Conservation (phyloP, 1,139 yeast genomes). For the Protomyces inundatus region DNA sequence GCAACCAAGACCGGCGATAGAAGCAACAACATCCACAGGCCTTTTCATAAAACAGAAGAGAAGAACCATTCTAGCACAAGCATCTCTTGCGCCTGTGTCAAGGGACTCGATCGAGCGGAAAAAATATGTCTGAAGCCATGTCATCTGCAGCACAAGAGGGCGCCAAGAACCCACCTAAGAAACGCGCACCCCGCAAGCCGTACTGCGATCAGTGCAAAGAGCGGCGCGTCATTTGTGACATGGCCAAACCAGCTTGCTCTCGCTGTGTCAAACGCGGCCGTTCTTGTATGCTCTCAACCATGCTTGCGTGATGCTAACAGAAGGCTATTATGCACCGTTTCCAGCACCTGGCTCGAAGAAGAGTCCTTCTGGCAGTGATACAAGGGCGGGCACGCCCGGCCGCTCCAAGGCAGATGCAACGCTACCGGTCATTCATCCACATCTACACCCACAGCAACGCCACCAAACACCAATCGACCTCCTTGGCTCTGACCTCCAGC, state of each 20-base stretch:
- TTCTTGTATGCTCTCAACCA: not conserved
- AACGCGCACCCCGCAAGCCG: constrained; percentile 11
- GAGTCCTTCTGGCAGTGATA: not conserved
- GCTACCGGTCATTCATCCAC: not conserved
- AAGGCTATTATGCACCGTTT: not conserved
- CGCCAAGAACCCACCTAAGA: not conserved
- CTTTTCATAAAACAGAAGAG: too few relatives aligned
- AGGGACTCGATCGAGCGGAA: too few relatives aligned
- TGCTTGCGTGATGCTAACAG: not conserved
- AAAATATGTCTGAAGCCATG: too few relatives aligned
- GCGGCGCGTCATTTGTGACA: constrained; percentile 5
- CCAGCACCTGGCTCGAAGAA: not conserved
- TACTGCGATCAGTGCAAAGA: constrained; percentile 8
- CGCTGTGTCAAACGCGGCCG: not conserved
- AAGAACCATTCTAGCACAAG: too few relatives aligned
- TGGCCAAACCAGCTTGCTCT: not conserved
- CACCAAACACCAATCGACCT: not conserved
- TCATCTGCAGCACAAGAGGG: too few relatives aligned
- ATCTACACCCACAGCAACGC: not conserved
- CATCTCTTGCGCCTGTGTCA: too few relatives aligned
- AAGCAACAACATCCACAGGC: too few relatives aligned
- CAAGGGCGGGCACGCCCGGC: not conserved
- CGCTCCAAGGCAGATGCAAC: too few relatives aligned
- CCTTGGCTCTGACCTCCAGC: not conserved
- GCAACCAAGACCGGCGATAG: too few relatives aligned